phyloP scores from a whole-genome alignment of 2,329 filamentous ascomycete genomes.

The Clarireedia hainanense region DNA sequence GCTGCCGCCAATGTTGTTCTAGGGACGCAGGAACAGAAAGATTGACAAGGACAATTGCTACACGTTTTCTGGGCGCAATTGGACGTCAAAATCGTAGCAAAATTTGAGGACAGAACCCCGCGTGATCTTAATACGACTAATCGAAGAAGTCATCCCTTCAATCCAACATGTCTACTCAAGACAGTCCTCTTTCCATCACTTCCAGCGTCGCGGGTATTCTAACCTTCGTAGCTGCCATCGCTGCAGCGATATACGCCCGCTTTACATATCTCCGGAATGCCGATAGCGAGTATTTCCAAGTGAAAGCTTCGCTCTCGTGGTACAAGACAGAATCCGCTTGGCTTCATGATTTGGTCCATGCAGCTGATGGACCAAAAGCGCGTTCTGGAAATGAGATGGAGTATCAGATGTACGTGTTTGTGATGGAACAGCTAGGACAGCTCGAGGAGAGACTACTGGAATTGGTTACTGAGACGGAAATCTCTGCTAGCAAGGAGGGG shows the following conservation, averaged over 20 bases:
- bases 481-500: slow-evolving; percentile 14
- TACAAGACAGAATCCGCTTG: slow-evolving; percentile 42
- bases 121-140: not conserved
- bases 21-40: too few relatives aligned
- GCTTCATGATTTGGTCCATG: slow-evolving; percentile 36
- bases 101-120: too few relatives aligned
- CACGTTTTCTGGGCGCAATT: too few relatives aligned
- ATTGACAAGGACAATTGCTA: too few relatives aligned
- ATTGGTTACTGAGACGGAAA: slow-evolving; percentile 37
- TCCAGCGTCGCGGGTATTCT: slow-evolving; percentile 39
- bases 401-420: slow-evolving; percentile 40
- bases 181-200: slow-evolving; percentile 39
- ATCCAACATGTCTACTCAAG: slow-evolving; percentile 16
- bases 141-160: not conserved
- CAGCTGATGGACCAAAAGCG: slow-evolving; percentile 1
- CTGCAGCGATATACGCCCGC: slow-evolving; percentile 37
- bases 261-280: slow-evolving; percentile 39
- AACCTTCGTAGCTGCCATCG: slow-evolving; percentile 40
- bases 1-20: too few relatives aligned
- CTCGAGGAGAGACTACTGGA: slow-evolving; percentile 39
- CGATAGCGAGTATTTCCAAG: slow-evolving; percentile 39
- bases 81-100: too few relatives aligned
- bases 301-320: slow-evolving; percentile 40
- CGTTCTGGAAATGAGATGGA: slow-evolving; percentile 28
- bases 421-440: slow-evolving; percentile 39